A percentile compares a stretch with the other conserved stretches of the same genome.
phyloP scores from a whole-genome alignment of 306 rosid species.

The Pyrus bretschneideri region DNA sequence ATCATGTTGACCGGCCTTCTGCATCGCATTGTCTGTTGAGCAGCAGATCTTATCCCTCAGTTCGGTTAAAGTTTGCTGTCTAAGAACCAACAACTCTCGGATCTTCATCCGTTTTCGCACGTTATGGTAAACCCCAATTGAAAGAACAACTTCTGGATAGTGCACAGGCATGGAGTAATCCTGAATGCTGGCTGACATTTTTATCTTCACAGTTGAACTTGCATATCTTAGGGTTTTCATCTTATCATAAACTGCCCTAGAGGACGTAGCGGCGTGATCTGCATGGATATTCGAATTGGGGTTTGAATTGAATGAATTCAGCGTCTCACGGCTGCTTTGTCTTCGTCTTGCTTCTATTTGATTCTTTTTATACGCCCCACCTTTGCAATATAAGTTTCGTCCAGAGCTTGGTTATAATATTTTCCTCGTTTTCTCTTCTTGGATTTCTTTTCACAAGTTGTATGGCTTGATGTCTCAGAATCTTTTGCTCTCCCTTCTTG shows the following conservation, averaged over 20 bases:
- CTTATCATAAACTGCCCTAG: slow-evolving; percentile 39
- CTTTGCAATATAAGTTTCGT: slow-evolving; percentile 43
- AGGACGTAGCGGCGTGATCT: slow-evolving; percentile 33
- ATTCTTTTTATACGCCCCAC: slow-evolving; percentile 46
- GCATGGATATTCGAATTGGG: slow-evolving; percentile 25
- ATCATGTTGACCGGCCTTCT: slow-evolving; percentile 60
- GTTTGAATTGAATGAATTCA: slow-evolving; percentile 74
- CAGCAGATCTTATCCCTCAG: slow-evolving; percentile 78
- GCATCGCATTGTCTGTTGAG: slow-evolving; percentile 51
- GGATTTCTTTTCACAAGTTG: slow-evolving; percentile 12
- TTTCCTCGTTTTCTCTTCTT: slow-evolving; percentile 23
- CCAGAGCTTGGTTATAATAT: slow-evolving; percentile 9
- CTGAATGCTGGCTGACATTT: slow-evolving; percentile 34
- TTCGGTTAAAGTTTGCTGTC: slow-evolving; percentile 60
- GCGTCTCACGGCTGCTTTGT: slow-evolving; percentile 50
- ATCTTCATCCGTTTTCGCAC: slow-evolving; percentile 62
- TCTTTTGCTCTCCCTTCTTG: slow-evolving; percentile 13
- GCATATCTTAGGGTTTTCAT: slow-evolving; percentile 70
- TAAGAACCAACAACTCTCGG: slow-evolving; percentile 77
- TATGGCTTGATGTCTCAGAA: neutral
- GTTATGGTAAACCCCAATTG: slow-evolving; percentile 72
- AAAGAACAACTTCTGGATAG: slow-evolving; percentile 62
- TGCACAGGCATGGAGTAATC: slow-evolving; percentile 38
- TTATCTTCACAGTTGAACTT: slow-evolving; percentile 45
- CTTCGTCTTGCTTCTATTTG: slow-evolving; percentile 74